Conservation (phyloP, 1,284 basidiomycete genomes). For the Marasmius oreades region DNA sequence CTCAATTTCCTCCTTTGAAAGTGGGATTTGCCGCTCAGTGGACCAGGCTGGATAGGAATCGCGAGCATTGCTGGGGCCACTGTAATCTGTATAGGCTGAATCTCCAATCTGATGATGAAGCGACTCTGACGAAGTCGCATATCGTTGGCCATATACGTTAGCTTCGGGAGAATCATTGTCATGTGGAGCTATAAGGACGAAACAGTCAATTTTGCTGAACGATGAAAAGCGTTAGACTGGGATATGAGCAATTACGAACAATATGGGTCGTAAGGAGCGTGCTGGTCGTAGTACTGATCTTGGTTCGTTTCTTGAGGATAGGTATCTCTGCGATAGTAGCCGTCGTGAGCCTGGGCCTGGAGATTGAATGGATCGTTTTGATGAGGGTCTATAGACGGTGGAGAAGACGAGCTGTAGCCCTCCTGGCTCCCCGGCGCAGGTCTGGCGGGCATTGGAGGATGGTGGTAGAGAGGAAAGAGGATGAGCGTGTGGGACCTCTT, state of each 20-base stretch:
- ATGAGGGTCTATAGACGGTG: slow-evolving; percentile 38
- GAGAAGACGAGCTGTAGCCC: slow-evolving; percentile 37
- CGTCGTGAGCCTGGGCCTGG: slow-evolving; percentile 35
- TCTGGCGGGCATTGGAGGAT: slow-evolving; percentile 36
- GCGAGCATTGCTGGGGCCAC: slow-evolving; percentile 51
- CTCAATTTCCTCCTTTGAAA: slow-evolving; percentile 99
- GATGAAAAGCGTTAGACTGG: slow-evolving; percentile 12
- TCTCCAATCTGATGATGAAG: slow-evolving; percentile 46
- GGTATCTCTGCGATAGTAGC: slow-evolving; percentile 69
- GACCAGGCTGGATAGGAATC: slow-evolving; percentile 95
- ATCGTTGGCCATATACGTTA: slow-evolving; percentile 66
- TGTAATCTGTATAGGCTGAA: slow-evolving; percentile 59
- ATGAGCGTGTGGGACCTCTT: slow-evolving; percentile 11
- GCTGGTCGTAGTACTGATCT: slow-evolving; percentile 63
- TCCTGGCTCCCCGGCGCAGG: slow-evolving; percentile 42
- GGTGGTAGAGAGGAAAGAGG: slow-evolving; percentile 20
- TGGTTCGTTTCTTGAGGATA: slow-evolving; percentile 59
- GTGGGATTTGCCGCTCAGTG: slow-evolving; percentile 86
- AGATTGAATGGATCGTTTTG: slow-evolving; percentile 54
- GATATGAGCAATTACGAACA: slow-evolving; percentile 33
- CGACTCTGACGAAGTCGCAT: slow-evolving; percentile 70
- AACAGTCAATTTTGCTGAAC: slow-evolving; percentile 23
- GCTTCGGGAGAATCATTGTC: slow-evolving; percentile 74
- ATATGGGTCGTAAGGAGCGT: slow-evolving; percentile 62
- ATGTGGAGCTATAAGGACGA: slow-evolving; percentile 47